A percentile compares a stretch with the other conserved stretches of the same genome.
phyloP scores from a whole-genome alignment of 805 yeast species.

The Lachancea cidri region DNA sequence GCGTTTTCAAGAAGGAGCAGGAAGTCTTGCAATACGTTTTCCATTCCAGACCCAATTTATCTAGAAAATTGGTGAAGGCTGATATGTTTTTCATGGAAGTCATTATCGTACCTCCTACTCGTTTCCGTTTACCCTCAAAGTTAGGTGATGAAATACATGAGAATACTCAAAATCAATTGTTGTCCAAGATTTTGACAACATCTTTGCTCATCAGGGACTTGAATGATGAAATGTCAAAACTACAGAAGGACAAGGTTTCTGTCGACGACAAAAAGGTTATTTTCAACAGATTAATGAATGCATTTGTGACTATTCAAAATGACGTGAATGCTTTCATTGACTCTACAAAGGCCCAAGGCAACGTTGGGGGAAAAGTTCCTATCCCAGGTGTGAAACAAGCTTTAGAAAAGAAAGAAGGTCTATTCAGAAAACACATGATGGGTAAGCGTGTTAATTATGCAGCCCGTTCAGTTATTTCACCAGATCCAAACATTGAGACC shows the following conservation, averaged over 20 bases:
- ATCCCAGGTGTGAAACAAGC: constrained; percentile 97
- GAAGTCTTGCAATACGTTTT: constrained; percentile 64
- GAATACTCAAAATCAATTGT: constrained; percentile 84
- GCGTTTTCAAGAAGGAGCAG: constrained; percentile 73
- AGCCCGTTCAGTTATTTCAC: constrained; percentile 98
- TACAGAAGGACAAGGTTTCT: constrained; percentile 54
- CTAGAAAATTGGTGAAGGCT: constrained; percentile 45
- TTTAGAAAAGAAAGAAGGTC: constrained; percentile 95
- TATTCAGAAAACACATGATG: constrained; percentile 99
- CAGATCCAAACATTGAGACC: constrained; percentile 97
- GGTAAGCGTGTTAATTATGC: constrained; percentile 99
- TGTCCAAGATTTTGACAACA: constrained; percentile 75
- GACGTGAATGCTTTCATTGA: constrained; percentile 94
- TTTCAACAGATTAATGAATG: constrained; percentile 89
- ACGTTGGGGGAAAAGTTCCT: constrained; percentile 58
- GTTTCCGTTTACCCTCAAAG: constrained; percentile 95
- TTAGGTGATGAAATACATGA: constrained; percentile 96
- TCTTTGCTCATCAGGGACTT: constrained; percentile 79
- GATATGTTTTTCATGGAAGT: constrained; percentile 89
- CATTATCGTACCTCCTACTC: constrained; percentile 90
- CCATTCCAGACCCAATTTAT: constrained; percentile 66
- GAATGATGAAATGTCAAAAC: constrained; percentile 70
- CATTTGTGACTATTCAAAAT: constrained; percentile 90
- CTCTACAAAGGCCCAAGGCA: constrained; percentile 79
- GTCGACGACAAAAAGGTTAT: constrained; percentile 69